phyloP scores from a whole-genome alignment of 768 basidiomycete genomes.

The Mycena galopus region DNA sequence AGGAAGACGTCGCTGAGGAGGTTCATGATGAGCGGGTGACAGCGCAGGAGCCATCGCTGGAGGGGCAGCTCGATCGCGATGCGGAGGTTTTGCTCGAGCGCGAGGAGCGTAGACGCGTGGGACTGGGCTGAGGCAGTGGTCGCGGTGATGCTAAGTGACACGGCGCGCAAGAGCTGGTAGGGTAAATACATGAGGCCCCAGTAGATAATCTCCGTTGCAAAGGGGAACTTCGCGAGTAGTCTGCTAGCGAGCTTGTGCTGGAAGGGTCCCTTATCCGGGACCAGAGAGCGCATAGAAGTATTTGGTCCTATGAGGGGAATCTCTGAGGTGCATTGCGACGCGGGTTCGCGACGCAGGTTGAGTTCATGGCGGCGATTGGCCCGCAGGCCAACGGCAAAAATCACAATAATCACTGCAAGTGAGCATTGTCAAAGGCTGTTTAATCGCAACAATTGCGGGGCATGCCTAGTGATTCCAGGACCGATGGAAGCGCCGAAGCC shows the following conservation, averaged over 20 bases:
- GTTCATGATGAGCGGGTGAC: background rate
- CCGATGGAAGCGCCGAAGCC: no score
- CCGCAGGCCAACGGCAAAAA: background rate
- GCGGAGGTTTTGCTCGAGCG: constrained; percentile 6
- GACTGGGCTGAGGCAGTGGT: background rate
- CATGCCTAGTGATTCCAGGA: no score
- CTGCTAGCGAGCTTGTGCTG: background rate
- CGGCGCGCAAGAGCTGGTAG: constrained; percentile 2
- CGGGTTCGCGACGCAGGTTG: no score
- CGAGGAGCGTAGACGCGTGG: constrained; percentile 10
- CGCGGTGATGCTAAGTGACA: no score
- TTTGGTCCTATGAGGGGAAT: background rate
- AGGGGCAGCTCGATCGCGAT: constrained; percentile 21
- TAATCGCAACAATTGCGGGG: no score
- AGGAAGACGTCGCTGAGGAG: constrained; percentile 10
- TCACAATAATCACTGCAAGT: no score
- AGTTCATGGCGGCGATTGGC: background rate
- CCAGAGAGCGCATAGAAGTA: no score
- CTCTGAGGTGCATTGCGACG: background rate
- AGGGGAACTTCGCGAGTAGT: constrained; percentile 19
- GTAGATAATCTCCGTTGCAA: constrained; percentile 24
- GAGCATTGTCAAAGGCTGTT: no score
- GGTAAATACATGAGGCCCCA: constrained; percentile 12
- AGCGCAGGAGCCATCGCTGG: constrained; percentile 19
- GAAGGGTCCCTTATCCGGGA: background rate